Evolutionary conservation across 1,139 yeast genomes (phyloP).

Genomic region (Pichia sp.): DNA sequence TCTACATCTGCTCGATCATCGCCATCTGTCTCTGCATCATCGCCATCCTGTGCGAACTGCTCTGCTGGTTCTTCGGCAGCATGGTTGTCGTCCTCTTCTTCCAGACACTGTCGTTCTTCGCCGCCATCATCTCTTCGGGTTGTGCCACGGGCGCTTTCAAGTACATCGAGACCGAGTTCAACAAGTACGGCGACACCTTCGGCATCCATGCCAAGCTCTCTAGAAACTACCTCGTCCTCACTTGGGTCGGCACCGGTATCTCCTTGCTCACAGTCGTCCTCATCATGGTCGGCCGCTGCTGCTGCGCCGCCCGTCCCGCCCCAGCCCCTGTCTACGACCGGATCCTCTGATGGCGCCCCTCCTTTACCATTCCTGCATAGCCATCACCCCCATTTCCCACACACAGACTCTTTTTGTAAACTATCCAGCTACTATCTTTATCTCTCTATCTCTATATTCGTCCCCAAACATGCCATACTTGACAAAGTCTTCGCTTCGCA

Average conservation of each 20-base stretch:
- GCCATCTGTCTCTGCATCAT: conserved; percentile 41
- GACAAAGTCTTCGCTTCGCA: too few species aligned
- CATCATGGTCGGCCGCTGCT: conserved; percentile 33
- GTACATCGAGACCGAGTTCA: conserved; percentile 38
- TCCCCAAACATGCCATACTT: too few species aligned
- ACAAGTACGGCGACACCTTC: conserved; percentile 32
- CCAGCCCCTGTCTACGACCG: conserved; percentile 12
- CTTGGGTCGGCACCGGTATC: conserved; percentile 45
- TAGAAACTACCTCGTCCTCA: conserved; percentile 34
- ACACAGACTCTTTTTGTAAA: conserved; percentile 1
- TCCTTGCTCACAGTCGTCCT: conserved; percentile 37
- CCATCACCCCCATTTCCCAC: not conserved
- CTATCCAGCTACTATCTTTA: not conserved
- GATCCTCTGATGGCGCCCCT: conserved; percentile 3
- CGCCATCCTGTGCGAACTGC: conserved; percentile 38
- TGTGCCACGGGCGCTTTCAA: conserved; percentile 43
- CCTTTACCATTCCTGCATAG: not conserved
- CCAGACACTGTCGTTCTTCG: conserved; percentile 31
- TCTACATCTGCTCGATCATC: conserved; percentile 45
- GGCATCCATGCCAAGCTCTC: conserved; percentile 39
- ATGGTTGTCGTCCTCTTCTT: conserved; percentile 34
- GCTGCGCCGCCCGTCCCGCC: conserved; percentile 10
- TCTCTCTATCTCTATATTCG: not conserved
- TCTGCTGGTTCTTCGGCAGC: conserved; percentile 28
- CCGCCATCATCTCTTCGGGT: conserved; percentile 38